Conservation (phyloP, 768 basidiomycete species). For the Chalciporus pseudorubinellus region DNA sequence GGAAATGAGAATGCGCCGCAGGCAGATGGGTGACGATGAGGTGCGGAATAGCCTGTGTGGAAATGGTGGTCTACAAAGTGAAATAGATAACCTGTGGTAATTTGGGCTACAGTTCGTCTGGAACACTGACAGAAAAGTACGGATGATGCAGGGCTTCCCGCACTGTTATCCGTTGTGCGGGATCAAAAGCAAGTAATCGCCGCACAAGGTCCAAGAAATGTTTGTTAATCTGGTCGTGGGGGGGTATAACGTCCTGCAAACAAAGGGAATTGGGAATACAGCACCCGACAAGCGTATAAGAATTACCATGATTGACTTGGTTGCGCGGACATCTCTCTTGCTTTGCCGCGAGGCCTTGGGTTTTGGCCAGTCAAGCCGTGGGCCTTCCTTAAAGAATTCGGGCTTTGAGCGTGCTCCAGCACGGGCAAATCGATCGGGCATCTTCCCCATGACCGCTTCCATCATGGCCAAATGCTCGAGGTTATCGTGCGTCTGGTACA, state of each 20-base stretch:
- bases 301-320: conserved; percentile 68
- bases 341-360: conserved; percentile 85
- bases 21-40: conserved; percentile 23
- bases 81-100: conserved; percentile 35
- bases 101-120: conserved; percentile 59
- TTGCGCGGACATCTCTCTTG: conserved; percentile 89
- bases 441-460: conserved; percentile 99
- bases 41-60: conserved; percentile 17
- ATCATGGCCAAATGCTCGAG: conserved; percentile 99
- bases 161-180: conserved; percentile 82
- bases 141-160: conserved; percentile 85
- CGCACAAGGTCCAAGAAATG: conserved; percentile 88
- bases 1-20: conserved; percentile 20
- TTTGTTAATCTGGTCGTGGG: conserved; percentile 66
- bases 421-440: conserved; percentile 84
- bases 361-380: conserved; percentile 90
- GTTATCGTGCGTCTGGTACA: conserved; percentile 99
- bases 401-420: conserved; percentile 77
- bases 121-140: conserved; percentile 71
- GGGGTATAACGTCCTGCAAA: conserved; percentile 78
- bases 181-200: conserved; percentile 87
- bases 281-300: conserved; percentile 22
- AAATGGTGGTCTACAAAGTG: conserved; percentile 33
- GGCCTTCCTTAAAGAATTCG: conserved; percentile 89
- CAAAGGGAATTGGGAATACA: conserved; percentile 4